A percentile compares a stretch with the other conserved stretches of the same genome.
Evolutionary conservation across 768 basidiomycete species (phyloP).

Genomic region (Daedaleopsis sinensis): DNA sequence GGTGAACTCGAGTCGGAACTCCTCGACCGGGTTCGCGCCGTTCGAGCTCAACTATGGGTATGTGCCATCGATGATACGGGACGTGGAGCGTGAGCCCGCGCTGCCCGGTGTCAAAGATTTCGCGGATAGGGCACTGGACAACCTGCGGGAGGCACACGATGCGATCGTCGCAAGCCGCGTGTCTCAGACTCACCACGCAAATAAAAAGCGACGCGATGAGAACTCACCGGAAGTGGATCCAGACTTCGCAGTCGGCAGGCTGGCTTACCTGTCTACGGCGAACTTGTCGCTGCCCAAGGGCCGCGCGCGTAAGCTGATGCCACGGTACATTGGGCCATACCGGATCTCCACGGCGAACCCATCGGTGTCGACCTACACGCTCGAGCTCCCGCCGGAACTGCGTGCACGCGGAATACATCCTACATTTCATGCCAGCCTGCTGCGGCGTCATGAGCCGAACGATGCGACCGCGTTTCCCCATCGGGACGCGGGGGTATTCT

Average conservation of each 20-base stretch:
- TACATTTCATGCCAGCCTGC: constrained; percentile 37
- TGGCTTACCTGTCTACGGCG: constrained; percentile 40
- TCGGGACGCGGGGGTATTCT: constrained; percentile 26
- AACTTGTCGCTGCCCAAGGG: constrained; percentile 39
- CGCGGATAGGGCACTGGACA: constrained; percentile 23
- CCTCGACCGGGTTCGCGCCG: constrained; percentile 39
- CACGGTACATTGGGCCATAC: constrained; percentile 44
- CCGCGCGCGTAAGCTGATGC: constrained; percentile 37
- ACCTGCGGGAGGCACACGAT: constrained; percentile 39
- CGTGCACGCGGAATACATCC: constrained; percentile 31
- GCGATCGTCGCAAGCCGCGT: constrained; percentile 38
- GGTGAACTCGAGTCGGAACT: constrained; percentile 34
- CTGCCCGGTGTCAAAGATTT: constrained; percentile 30
- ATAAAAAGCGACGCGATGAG: constrained; percentile 21
- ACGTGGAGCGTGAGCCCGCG: neutral
- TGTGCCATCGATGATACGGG: constrained; percentile 14
- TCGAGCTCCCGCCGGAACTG: constrained; percentile 36
- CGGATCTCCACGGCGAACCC: constrained; percentile 24
- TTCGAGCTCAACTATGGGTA: constrained; percentile 31
- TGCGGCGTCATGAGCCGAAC: constrained; percentile 33
- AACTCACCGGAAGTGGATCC: constrained; percentile 9
- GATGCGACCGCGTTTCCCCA: constrained; percentile 40
- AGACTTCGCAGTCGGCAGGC: constrained; percentile 24
- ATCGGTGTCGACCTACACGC: constrained; percentile 30
- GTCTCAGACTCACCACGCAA: constrained; percentile 33